Conservation (phyloP, 202 grass and related monocot species). For the Setaria viridis region DNA sequence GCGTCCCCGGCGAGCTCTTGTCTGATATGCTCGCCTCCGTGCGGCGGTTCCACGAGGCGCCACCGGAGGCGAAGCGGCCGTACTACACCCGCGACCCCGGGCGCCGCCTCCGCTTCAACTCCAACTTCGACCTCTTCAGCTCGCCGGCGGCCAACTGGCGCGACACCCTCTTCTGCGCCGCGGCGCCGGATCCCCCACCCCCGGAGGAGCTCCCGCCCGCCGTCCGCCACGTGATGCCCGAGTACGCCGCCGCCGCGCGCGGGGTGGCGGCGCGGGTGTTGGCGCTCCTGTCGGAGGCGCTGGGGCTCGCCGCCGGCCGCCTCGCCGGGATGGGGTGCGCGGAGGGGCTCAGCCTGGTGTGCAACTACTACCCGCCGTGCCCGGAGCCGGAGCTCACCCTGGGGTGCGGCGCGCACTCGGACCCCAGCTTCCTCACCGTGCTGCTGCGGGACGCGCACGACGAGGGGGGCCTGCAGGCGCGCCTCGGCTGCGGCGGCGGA, state of each 20-base stretch:
- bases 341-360: not conserved
- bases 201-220: not conserved
- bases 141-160: slow-evolving; percentile 41
- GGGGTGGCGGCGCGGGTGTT: not conserved
- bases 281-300: not conserved
- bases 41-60: slow-evolving; percentile 49
- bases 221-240: not conserved
- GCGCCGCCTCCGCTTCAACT: slow-evolving; percentile 9
- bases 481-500: not conserved
- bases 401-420: slow-evolving; percentile 26
- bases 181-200: not conserved
- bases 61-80: not conserved
- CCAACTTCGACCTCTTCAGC: slow-evolving; percentile 40
- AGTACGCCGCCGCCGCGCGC: not conserved
- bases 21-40: slow-evolving; percentile 47
- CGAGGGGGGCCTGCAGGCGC: not conserved
- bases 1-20: slow-evolving; percentile 21
- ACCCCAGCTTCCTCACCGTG: slow-evolving; percentile 19
- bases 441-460: not conserved
- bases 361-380: slow-evolving; percentile 33
- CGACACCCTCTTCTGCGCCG: slow-evolving; percentile 11
- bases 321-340: slow-evolving; percentile 16
- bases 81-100: slow-evolving; percentile 38
- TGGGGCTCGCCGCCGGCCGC: not conserved
- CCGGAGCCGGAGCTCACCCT: not conserved